Percentiles rank a stretch among this genome's conserved stretches.
These are phyloP conservation scores for Lignosus rhinocerotis DNA, from an alignment of 1,284 basidiomycete genomes.

Conservation along the genomic window DNA sequence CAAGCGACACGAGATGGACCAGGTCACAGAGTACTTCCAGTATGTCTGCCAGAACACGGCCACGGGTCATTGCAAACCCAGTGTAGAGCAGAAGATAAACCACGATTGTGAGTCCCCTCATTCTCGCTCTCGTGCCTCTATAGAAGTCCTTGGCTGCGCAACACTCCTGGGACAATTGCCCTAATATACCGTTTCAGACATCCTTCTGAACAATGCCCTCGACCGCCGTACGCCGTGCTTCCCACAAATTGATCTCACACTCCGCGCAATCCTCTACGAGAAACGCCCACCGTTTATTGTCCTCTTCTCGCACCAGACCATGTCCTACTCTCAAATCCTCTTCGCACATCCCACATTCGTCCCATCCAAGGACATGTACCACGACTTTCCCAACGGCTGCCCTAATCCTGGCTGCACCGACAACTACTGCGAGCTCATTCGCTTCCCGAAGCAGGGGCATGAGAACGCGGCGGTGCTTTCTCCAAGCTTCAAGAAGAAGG, in stretches of 20 bases:
- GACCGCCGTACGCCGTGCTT: slow-evolving; percentile 70
- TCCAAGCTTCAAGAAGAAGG: slow-evolving; percentile 43
- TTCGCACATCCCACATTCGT: slow-evolving; percentile 71
- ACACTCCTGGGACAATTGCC: neutral
- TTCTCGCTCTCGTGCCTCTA: neutral
- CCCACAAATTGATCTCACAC: slow-evolving; percentile 72
- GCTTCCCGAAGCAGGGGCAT: slow-evolving; percentile 64
- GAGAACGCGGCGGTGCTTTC: slow-evolving; percentile 61
- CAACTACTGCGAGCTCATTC: slow-evolving; percentile 73
- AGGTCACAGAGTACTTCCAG: slow-evolving; percentile 73
- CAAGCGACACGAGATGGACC: slow-evolving; percentile 75
- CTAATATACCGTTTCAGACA: slow-evolving; percentile 43
- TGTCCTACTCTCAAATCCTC: slow-evolving; percentile 76
- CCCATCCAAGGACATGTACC: slow-evolving; percentile 68
- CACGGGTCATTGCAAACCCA: slow-evolving; percentile 60
- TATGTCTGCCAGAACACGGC: slow-evolving; percentile 64
- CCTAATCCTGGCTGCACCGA: slow-evolving; percentile 75
- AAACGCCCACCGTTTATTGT: slow-evolving; percentile 72
- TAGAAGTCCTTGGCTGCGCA: neutral
- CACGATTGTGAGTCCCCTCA: slow-evolving; percentile 49
- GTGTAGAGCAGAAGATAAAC: slow-evolving; percentile 63
- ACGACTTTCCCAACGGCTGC: slow-evolving; percentile 73
- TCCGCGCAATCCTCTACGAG: slow-evolving; percentile 71
- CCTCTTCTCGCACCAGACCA: slow-evolving; percentile 74
- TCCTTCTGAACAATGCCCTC: slow-evolving; percentile 63